Conservation (phyloP, 257 asterid genomes). For the Solanum pimpinellifolium region DNA sequence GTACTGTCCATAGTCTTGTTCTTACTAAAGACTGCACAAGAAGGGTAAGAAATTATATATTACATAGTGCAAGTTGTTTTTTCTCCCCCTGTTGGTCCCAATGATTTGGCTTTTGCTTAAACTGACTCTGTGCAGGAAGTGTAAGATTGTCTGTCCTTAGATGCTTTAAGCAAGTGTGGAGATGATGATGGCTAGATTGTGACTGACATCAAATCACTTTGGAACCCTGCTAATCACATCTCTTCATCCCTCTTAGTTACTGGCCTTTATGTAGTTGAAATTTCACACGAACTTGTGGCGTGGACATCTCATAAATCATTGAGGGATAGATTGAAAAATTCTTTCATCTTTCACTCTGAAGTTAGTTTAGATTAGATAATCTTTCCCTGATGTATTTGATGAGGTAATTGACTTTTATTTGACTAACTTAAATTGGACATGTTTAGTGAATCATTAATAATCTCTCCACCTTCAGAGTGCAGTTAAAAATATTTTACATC, state of each 20-base stretch:
- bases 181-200: neutral
- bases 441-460: neutral
- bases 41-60: neutral
- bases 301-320: neutral
- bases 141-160: neutral
- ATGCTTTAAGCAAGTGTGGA: neutral
- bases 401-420: neutral
- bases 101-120: neutral
- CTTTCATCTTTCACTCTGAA: neutral
- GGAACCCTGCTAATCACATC: neutral
- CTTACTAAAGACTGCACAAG: neutral
- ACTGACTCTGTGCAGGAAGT: neutral
- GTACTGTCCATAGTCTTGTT: neutral
- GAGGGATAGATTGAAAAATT: neutral
- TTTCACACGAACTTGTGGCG: neutral
- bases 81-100: neutral
- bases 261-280: neutral
- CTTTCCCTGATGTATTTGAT: neutral
- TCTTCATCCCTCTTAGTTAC: neutral
- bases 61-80: neutral
- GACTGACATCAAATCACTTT: neutral
- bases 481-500: neutral
- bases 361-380: neutral
- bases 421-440: neutral
- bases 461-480: neutral